These are phyloP conservation scores for Calcarisporium arbuscula DNA, from an alignment of 2,329 filamentous ascomycete genomes.

Conservation along the genomic window DNA sequence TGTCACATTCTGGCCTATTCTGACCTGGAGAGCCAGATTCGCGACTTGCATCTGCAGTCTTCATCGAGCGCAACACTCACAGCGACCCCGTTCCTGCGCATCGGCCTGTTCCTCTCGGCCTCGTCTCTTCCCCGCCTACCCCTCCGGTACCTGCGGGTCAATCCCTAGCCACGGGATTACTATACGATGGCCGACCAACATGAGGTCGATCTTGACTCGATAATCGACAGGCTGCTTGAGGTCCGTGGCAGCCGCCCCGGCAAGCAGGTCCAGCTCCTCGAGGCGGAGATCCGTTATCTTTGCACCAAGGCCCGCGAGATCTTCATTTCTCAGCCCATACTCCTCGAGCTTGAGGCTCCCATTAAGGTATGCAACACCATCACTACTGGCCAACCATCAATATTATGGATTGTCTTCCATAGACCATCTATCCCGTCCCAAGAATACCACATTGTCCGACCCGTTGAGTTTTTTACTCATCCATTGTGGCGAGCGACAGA, in stretches of 20 bases:
- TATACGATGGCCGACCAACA: slow-evolving; percentile 58
- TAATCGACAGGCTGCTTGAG: slow-evolving; percentile 97
- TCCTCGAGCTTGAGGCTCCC: slow-evolving; percentile 94
- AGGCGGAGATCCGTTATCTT: slow-evolving; percentile 92
- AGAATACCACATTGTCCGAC: too few species aligned
- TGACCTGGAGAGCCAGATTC: slow-evolving; percentile 14
- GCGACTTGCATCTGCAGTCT: slow-evolving; percentile 25
- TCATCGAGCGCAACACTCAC: slow-evolving; percentile 20
- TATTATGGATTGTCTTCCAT: too few species aligned
- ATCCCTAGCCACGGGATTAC: slow-evolving; percentile 27
- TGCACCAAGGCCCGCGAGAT: slow-evolving; percentile 99
- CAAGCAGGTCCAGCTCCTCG: slow-evolving; percentile 95
- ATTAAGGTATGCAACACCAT: slow-evolving; percentile 97
- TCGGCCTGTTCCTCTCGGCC: slow-evolving; percentile 20
- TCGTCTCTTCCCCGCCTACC: slow-evolving; percentile 17
- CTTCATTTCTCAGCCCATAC: slow-evolving; percentile 97
- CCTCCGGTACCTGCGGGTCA: slow-evolving; percentile 30
- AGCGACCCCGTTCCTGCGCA: slow-evolving; percentile 21
- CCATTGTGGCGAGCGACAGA: too few species aligned
- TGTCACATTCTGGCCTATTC: neutral
- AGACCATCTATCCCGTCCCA: too few species aligned
- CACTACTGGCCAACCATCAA: too few species aligned
- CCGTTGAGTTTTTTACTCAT: slow-evolving; percentile 2
- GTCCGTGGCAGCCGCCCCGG: slow-evolving; percentile 95
- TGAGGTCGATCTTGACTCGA: slow-evolving; percentile 97